phyloP scores from a whole-genome alignment of 306 rosid species.

The Prunus salicina region DNA sequence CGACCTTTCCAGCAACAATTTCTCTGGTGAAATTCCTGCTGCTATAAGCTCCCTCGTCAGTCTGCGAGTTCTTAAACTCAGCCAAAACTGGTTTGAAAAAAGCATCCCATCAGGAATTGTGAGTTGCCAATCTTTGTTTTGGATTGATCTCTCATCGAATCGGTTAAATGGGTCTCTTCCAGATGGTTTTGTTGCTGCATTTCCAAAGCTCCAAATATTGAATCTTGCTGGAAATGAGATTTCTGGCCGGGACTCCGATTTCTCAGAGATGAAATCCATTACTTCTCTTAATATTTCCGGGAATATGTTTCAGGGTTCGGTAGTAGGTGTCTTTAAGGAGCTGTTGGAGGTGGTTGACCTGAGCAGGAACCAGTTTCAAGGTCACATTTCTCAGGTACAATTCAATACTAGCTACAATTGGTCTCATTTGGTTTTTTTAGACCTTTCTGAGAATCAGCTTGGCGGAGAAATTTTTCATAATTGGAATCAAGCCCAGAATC shows the following conservation, averaged over 20 bases:
- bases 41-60: constrained; percentile 56
- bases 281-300: constrained; percentile 70
- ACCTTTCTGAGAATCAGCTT: constrained; percentile 80
- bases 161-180: constrained; percentile 75
- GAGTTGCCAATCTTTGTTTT: constrained; percentile 56
- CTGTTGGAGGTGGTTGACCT: constrained; percentile 71
- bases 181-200: constrained; percentile 73
- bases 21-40: constrained; percentile 77
- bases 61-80: constrained; percentile 58
- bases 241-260: constrained; percentile 51
- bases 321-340: constrained; percentile 56
- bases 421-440: constrained; percentile 81
- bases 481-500: constrained; percentile 49
- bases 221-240: constrained; percentile 76
- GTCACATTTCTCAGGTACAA: constrained; percentile 80
- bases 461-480: constrained; percentile 68
- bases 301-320: constrained; percentile 78
- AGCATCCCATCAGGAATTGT: constrained; percentile 68
- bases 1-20: constrained; percentile 66
- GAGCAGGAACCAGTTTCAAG: constrained; percentile 85
- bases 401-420: constrained; percentile 47
- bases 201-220: constrained; percentile 70
- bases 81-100: constrained; percentile 50
- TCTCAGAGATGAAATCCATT: constrained; percentile 59
- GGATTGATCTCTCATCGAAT: constrained; percentile 75